phyloP scores from a whole-genome alignment of 1,139 yeast species.

The Candida albicans region DNA sequence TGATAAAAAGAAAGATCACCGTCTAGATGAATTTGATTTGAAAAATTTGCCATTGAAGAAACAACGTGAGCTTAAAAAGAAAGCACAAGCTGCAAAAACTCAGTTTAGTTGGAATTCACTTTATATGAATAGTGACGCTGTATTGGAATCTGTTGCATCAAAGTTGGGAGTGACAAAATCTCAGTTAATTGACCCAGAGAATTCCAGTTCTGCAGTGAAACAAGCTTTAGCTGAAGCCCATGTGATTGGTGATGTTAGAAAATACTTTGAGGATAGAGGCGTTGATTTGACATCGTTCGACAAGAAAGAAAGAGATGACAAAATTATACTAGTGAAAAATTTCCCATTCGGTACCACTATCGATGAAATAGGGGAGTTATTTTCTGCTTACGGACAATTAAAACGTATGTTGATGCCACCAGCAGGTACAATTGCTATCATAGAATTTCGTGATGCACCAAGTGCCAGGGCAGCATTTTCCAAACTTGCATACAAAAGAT shows the following conservation, averaged over 20 bases:
- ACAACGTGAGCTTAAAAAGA: conserved; percentile 80
- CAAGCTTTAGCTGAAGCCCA: conserved; percentile 98
- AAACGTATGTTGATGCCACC: conserved; percentile 91
- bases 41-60: conserved; percentile 89
- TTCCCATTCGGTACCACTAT: conserved; percentile 83
- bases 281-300: conserved; percentile 78
- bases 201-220: conserved; percentile 88
- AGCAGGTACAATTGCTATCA: conserved; percentile 92
- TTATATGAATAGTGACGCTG: conserved; percentile 89
- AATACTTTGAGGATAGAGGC: conserved; percentile 80
- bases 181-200: conserved; percentile 83
- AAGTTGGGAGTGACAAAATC: conserved; percentile 82
- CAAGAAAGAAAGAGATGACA: conserved; percentile 76
- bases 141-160: conserved; percentile 83
- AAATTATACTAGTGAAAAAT: conserved; percentile 79
- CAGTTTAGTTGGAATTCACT: conserved; percentile 96
- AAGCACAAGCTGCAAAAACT: conserved; percentile 77
- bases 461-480: conserved; percentile 89
- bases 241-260: conserved; percentile 87
- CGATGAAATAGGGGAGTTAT: conserved; percentile 79
- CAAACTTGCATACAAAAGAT: conserved; percentile 81
- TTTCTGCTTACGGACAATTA: conserved; percentile 76
- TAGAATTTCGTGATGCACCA: conserved; percentile 84
- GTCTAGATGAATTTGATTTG: conserved; percentile 84
- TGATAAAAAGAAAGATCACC: conserved; percentile 73